These are phyloP conservation scores for Forsythia suspensa DNA, from an alignment of 257 asterid species.

Conservation along the genomic window DNA sequence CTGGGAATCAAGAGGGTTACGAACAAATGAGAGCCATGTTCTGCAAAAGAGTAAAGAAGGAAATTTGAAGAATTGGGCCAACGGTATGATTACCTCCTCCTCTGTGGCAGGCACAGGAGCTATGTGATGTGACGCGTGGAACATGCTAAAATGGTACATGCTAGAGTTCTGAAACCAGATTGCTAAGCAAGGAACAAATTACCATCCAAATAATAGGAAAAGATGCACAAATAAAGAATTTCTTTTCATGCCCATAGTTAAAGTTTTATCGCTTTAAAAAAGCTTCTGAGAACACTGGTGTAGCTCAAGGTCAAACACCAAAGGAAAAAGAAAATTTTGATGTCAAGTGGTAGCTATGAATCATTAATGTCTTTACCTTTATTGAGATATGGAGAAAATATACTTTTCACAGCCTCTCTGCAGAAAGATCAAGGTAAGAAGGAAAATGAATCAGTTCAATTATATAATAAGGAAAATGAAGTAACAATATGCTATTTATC, in stretches of 20 bases:
- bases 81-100: conserved; percentile 54
- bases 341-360: neutral
- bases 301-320: neutral
- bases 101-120: conserved; percentile 71
- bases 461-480: neutral
- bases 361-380: conserved; percentile 51
- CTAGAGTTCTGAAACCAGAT: conserved; percentile 97
- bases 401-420: conserved; percentile 73
- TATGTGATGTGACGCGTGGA: conserved; percentile 90
- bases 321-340: conserved; percentile 7
- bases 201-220: conserved; percentile 30
- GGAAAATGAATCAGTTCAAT: conserved; percentile 26
- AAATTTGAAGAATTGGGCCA: conserved; percentile 6
- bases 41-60: conserved; percentile 10
- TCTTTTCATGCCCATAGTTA: neutral
- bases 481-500: neutral
- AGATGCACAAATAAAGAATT: conserved; percentile 2
- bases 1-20: conserved; percentile 42
- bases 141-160: conserved; percentile 93
- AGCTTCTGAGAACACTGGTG: neutral
- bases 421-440: conserved; percentile 29
- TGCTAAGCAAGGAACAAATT: conserved; percentile 55
- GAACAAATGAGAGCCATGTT: conserved; percentile 1
- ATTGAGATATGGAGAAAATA: conserved; percentile 60
- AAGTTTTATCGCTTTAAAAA: neutral